Evolutionary conservation across 148 eudicot species (phyloP).

Genomic region (Camellia lanceoleosa): DNA sequence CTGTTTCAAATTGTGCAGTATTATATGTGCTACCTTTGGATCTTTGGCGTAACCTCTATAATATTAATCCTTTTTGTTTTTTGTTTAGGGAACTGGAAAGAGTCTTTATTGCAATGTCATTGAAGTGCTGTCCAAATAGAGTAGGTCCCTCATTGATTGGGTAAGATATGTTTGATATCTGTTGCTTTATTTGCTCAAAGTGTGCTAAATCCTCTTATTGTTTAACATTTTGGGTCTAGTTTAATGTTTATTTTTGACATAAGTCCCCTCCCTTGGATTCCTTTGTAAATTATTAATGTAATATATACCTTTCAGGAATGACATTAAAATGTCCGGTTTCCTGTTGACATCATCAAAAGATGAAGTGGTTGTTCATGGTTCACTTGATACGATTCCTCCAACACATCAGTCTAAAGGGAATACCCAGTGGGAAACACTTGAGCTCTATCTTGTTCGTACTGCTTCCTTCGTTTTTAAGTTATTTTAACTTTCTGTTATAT

Average conservation of each 20-base stretch:
- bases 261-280: not conserved
- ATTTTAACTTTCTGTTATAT: not conserved
- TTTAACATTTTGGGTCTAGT: not conserved
- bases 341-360: conserved; percentile 65
- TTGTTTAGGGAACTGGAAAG: conserved; percentile 72
- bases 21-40: not conserved
- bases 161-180: conserved; percentile 39
- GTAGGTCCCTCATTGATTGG: conserved; percentile 38
- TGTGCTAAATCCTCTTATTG: not conserved
- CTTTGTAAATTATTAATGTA: not conserved
- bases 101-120: conserved; percentile 68
- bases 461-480: conserved; percentile 7
- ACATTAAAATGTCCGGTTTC: conserved; percentile 48
- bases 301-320: conserved; percentile 34
- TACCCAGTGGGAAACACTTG: conserved; percentile 84
- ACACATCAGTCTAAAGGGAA: conserved; percentile 45
- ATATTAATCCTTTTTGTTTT: not conserved
- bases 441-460: conserved; percentile 72
- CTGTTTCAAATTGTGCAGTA: not conserved
- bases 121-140: conserved; percentile 74
- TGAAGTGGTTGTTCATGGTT: conserved; percentile 46
- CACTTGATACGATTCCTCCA: conserved; percentile 44
- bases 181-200: not conserved
- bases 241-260: not conserved
- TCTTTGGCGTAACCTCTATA: not conserved